These are phyloP conservation scores for Candida parachauliodes DNA, from an alignment of 805 yeast genomes.

Conservation along the genomic window DNA sequence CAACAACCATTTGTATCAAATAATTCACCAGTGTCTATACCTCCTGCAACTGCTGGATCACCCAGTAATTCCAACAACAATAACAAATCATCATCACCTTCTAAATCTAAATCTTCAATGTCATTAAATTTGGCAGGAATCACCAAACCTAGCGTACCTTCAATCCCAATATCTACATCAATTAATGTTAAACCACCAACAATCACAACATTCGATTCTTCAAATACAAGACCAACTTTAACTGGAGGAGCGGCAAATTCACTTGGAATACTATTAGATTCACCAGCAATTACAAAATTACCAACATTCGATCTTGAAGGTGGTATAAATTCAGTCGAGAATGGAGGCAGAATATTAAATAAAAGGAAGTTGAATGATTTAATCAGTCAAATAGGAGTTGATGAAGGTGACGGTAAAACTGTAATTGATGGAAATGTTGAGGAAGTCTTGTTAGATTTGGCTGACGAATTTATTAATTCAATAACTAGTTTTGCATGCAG, in stretches of 20 bases:
- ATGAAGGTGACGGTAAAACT: constrained; percentile 89
- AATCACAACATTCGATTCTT: constrained; percentile 59
- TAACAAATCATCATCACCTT: constrained; percentile 11
- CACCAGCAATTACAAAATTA: constrained; percentile 70
- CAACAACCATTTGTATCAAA: not conserved
- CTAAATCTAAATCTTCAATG: constrained; percentile 11
- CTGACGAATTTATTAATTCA: constrained; percentile 90
- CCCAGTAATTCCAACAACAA: constrained; percentile 8
- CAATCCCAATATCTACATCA: constrained; percentile 68
- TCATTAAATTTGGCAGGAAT: constrained; percentile 33
- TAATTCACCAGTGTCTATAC: not conserved
- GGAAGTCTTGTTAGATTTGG: constrained; percentile 83
- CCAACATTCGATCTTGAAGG: constrained; percentile 71
- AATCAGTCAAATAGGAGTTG: constrained; percentile 75
- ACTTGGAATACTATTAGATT: constrained; percentile 59
- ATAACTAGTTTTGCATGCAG: constrained; percentile 94
- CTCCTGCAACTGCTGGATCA: constrained; percentile 11
- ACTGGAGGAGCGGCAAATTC: constrained; percentile 79
- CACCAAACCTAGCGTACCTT: constrained; percentile 55
- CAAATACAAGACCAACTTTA: constrained; percentile 64
- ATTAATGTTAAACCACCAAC: constrained; percentile 63
- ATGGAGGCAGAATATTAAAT: constrained; percentile 69
- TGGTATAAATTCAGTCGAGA: constrained; percentile 37
- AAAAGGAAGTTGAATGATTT: constrained; percentile 87
- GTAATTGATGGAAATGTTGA: constrained; percentile 94